Base-by-base conservation (phyloP, 805 yeast genomes). In the Ogataea neopini region DNA sequence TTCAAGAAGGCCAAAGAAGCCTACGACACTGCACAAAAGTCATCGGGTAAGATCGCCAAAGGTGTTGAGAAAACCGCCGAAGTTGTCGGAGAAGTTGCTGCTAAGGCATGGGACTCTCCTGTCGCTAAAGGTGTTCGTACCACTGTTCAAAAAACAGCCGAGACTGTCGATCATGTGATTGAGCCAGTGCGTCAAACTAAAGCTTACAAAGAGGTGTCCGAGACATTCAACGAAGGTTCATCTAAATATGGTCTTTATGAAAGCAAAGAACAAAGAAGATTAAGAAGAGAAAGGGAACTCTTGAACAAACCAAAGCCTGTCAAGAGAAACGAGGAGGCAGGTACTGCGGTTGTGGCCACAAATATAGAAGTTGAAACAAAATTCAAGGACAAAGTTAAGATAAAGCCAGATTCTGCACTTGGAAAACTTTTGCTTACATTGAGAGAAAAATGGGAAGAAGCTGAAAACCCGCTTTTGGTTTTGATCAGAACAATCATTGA, bases 41-140 rank as follows among this genome's bases (percentile, higher is more conserved):
- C 81, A 11, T 68, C 77, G 15, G 83, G 86, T 11, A 63, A 63
- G 19, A 76, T 82, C n/a, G 80, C 82, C 6, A 80, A 86, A 64
- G 85, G 89, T 36, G 80, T 88, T 46, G 79, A 81, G 60, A 87
- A 86, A 69, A 94, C 98, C 4, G 97, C 97, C n/a, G 88, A 86
- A 59, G 92, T 83, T 33, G 89, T 94, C 29, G 98, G 97, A 45
- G 84, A 79, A 48, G 96, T 83, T 38, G 98, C 97, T 3, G 74
- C 79, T 33, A 85, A 84, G 50, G 97, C 97, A 1, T 94, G 99
- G 99, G 97, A 94, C 51, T 89, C 97, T 1, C 88, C 94, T 19
- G 87, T 92, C 36, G 94, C 96, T 51, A 83, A 84, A 65, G 86
- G 84, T 41, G 91, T 96, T n/a, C 79, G 98, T 61, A 76, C 81